Evolutionary conservation across 2,329 filamentous ascomycete genomes (phyloP), one percentile per base, ranked within the genome.

Genomic region (Epichloe amarillans): DNA sequence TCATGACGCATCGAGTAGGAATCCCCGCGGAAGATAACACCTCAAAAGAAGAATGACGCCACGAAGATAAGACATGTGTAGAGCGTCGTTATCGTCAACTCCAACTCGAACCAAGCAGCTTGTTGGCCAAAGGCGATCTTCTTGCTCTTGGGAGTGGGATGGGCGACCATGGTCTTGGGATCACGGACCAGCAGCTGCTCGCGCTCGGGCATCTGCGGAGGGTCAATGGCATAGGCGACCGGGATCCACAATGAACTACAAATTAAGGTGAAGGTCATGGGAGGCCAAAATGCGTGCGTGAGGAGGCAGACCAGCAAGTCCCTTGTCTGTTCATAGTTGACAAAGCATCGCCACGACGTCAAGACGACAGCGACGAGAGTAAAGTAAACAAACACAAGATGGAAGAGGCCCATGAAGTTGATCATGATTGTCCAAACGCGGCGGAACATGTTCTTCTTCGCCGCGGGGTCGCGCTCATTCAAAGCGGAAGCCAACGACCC

Each of bases 261-360:
- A 46, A 76, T 70, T 58, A 76, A 75, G 42, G 80, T 57, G 64
- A 78, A 81, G 0, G 76, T 74, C 42, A 81, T 0, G 79, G 79
- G 79, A 5, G 78, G 78, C 79, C 79, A 83, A 64, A 76, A 77
- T 12, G 76, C 77, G 60, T 82, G 77, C 0, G 77, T 80, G 40
- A 83, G 60, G 4, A 83, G 66, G 56, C 71, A 72, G 46, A 75
- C 59, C 15, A 80, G 65, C n/a, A 72, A 63, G 10, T 69, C 66
- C 54, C 64, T 64, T 36, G 65, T 62, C 4, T 62, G 59, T 19
- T 65, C 58, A 23, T 71, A 61, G 15, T 66, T 58, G 37, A 66
- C 60, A 56, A 76, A 72, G 61, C 72, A 75, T 52, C 73, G 72
- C 63, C 73, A 78, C 5, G 70, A 71, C 2, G 72, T 74, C 46